Percentiles rank a stretch among this genome's conserved stretches.
phyloP scores from a whole-genome alignment of 1,284 basidiomycete species.

The Microbotryum silenes-acaulis region DNA sequence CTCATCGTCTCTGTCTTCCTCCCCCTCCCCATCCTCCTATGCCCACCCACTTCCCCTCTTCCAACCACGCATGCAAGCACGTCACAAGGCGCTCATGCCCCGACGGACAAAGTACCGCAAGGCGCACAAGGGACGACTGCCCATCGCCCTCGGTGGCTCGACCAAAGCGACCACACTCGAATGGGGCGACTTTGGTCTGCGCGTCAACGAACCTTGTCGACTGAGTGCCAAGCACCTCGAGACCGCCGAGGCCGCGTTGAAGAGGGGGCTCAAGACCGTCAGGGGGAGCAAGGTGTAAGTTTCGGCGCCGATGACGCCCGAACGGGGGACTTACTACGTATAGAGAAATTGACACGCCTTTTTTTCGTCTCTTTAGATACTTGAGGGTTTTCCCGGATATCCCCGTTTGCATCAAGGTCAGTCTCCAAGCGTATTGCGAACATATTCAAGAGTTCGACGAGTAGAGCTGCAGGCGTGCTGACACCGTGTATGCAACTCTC shows the following conservation, averaged over 20 bases:
- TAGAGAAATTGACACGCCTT: not conserved
- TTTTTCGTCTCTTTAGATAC: constrained; percentile 42
- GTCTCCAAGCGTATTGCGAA: constrained; percentile 16
- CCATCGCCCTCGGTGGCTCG: constrained; percentile 61
- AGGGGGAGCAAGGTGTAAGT: constrained; percentile 71
- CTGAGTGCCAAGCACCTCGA: constrained; percentile 87
- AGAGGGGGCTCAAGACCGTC: constrained; percentile 80
- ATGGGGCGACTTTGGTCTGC: constrained; percentile 83
- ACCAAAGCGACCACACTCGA: constrained; percentile 88
- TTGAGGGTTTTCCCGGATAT: constrained; percentile 92
- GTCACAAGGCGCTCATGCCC: constrained; percentile 33
- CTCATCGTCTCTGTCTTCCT: constrained; percentile 2
- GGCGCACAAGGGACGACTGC: constrained; percentile 34
- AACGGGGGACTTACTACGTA: no score
- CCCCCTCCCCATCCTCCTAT: not conserved
- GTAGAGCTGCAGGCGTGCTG: no score
- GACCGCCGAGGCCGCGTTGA: constrained; percentile 77
- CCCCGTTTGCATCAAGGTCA: constrained; percentile 90
- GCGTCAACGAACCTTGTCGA: constrained; percentile 75
- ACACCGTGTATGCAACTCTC: not conserved
- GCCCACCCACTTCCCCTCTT: constrained; percentile 2
- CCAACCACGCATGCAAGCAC: constrained; percentile 22
- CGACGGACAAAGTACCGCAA: constrained; percentile 36
- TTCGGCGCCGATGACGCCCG: not conserved
- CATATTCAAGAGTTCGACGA: no score